Evolutionary conservation across 1,284 basidiomycete species (phyloP).

Genomic region (Fomitiporia mediterranea): DNA sequence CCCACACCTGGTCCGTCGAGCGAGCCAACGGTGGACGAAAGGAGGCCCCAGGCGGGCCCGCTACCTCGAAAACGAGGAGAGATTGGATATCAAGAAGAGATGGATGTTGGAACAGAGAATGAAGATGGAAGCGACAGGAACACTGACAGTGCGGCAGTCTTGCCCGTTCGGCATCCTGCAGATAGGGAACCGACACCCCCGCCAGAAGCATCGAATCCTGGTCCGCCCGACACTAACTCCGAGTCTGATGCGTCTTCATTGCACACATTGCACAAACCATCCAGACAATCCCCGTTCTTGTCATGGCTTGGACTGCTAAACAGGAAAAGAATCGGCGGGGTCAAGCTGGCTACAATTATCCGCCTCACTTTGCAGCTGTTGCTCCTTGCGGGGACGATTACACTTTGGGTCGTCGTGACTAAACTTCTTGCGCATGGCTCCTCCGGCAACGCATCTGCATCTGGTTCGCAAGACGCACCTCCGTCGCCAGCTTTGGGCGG

Average conservation of each 20-base stretch:
- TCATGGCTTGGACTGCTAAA: constrained; percentile 33
- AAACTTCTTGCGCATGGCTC: constrained; percentile 26
- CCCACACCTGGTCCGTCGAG: constrained; percentile 9
- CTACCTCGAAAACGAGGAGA: constrained; percentile 62
- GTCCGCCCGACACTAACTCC: constrained; percentile 22
- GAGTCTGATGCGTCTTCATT: constrained; percentile 23
- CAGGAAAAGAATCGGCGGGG: constrained; percentile 38
- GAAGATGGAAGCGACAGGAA: constrained; percentile 21
- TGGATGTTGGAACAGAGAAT: constrained; percentile 28
- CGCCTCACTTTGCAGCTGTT: constrained; percentile 40
- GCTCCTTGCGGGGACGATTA: constrained; percentile 45
- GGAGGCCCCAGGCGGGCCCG: constrained; percentile 50
- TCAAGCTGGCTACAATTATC: constrained; percentile 44
- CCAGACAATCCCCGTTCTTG: constrained; percentile 32
- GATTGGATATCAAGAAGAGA: constrained; percentile 52
- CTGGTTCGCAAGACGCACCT: constrained; percentile 2
- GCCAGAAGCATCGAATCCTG: constrained; percentile 13
- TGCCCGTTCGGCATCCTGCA: constrained; percentile 51
- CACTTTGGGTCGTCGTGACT: constrained; percentile 49
- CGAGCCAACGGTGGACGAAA: constrained; percentile 14
- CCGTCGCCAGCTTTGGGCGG: constrained; percentile 19
- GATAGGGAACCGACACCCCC: constrained; percentile 36
- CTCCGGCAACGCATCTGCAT: constrained; percentile 1
- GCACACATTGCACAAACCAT: constrained; percentile 22
- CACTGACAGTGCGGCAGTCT: constrained; percentile 17